Base-by-base conservation (phyloP, 108 stramenopile genomes). In the Cyclotella choctawhatcheeana region DNA sequence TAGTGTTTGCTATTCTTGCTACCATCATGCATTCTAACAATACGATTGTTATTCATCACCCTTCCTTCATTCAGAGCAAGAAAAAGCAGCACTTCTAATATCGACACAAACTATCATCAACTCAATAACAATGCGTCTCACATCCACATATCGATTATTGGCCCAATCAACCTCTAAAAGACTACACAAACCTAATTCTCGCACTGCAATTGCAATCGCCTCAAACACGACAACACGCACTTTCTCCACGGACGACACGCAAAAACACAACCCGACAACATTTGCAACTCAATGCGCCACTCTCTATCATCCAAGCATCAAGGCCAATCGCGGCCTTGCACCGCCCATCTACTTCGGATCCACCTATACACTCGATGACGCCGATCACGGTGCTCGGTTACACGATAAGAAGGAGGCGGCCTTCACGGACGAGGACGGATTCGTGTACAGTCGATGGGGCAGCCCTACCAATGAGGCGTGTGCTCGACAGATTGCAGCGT, bases 221-320 rank as follows among this genome's bases (percentile, higher is more conserved):
- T n/a, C n/a, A n/a, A n/a, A n/a, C n/a, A 52, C 51, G 8, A 52
- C 59, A 26, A 35, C 70, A 33, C 70, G 70, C 43, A 58, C 70
- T 52, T 60, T 55, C 47, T 58, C 58, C 31, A 22, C 37, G 20
- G 58, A 67, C 31, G 54, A 18, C 2, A 52, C n/a, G 10, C 51
- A n/a, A n/a, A n/a, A 67, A 3, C 54, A 54, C 48, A 76, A 32
- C 53, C 82, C 82, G 8, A 80, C 67, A 7, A 76, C 79, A 20
- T 84, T 84, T 48, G 83, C 83, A 20, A 84, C 83, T 48, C 81
- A 84, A 72, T 84, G 83, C 61, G 80, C 83, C 17, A 63, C 67
- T 10, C 71, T 84, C 22, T 84, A 84, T 71, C 64, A 70, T 45
- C 76, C 83, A n/a, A 61, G 65, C 5, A 58, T 56, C 0, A 76